Base-by-base conservation (phyloP, 163 green algal species). In the Trebouxiophyceae sp. region DNA sequence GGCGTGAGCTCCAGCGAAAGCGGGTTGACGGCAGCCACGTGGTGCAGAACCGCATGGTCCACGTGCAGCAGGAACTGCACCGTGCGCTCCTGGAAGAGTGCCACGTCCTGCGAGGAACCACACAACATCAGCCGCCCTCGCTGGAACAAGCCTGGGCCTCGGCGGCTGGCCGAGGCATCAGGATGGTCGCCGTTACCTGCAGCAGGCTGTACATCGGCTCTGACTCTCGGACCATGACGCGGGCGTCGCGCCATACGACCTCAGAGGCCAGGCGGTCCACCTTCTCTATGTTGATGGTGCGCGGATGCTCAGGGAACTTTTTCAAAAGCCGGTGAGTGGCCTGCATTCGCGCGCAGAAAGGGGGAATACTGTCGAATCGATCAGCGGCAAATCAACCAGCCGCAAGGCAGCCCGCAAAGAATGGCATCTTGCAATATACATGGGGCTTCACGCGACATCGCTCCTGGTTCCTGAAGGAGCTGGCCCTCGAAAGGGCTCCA, bases 1-100 rank as follows among this genome's bases (percentile, higher is more conserved):
- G 47, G 32, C 8, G 63, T 69, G 63, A 62, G 62, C 23, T 69
- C 63, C n/a, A 69, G 32, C 2, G 63, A 62, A 22, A 69, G 59
- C 2, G 63, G 63, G 24, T 46, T 47, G 47, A 55, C 39, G 39
- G 12, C 12, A 50, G 8, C 39, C 12, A 50, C 39, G 39, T 50
- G 39, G 12, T 50, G 39, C 39, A 50, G 39, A 16, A 50, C 54
- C 23, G 16, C 2, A n/a, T 60, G 31, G 7, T 34, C 50, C 24
- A 61, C 24, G 22, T 33, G 27, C 29, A 33, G 22, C n/a, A 69
- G 63, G 2, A 69, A 54, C 30, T 54, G 31, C 23, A 44, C 33
- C 23, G 33, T 69, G 19, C 26, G 16, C 22, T 45, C 22, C 46
- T 60, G 19, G 28, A 67, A 33, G 19, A 31, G 28, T 23, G 27